Percentiles rank a stretch among this genome's conserved stretches.
Evolutionary conservation across 2,329 filamentous ascomycete genomes (phyloP).

Genomic region (Talaromyces rugulosus): DNA sequence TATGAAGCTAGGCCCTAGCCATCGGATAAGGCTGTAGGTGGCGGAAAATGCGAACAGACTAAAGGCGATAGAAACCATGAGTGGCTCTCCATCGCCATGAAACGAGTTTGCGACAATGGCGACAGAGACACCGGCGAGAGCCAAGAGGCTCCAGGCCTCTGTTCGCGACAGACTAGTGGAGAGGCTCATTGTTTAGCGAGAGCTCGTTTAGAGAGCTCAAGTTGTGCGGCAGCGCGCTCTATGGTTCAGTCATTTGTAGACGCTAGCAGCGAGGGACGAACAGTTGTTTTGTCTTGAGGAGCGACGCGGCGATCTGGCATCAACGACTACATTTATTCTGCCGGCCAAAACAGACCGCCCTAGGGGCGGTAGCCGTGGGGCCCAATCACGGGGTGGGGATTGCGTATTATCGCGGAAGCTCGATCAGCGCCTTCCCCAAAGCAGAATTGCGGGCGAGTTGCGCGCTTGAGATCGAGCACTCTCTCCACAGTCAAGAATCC

Average conservation of each 20-base stretch:
- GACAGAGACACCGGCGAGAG: constrained; percentile 64
- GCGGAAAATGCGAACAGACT: constrained; percentile 78
- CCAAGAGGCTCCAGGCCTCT: constrained; percentile 56
- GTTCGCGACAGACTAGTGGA: constrained; percentile 43
- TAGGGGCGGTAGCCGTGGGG: not conserved
- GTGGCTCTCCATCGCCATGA: constrained; percentile 77
- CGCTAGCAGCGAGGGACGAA: not conserved
- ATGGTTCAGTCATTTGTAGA: not conserved
- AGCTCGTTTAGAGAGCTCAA: not conserved
- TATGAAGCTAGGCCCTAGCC: constrained; percentile 88
- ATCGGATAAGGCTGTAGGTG: constrained; percentile 81
- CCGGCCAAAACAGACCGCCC: constrained; percentile 23
- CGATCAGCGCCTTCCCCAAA: constrained; percentile 6
- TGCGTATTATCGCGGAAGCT: constrained; percentile 5
- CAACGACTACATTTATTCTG: constrained; percentile 14
- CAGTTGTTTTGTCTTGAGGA: not conserved
- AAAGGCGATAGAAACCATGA: constrained; percentile 83
- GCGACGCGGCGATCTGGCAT: constrained; percentile 29
- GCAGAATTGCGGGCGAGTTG: constrained; percentile 1
- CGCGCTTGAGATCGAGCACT: not conserved
- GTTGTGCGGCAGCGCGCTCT: not conserved
- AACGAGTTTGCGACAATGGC: constrained; percentile 75
- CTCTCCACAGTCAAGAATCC: not conserved
- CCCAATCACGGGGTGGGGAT: constrained; percentile 9
- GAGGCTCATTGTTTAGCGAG: constrained; percentile 25